These are phyloP conservation scores for Phylloporus rhodoxanthus DNA, from an alignment of 768 basidiomycete genomes.

Conservation along the genomic window DNA sequence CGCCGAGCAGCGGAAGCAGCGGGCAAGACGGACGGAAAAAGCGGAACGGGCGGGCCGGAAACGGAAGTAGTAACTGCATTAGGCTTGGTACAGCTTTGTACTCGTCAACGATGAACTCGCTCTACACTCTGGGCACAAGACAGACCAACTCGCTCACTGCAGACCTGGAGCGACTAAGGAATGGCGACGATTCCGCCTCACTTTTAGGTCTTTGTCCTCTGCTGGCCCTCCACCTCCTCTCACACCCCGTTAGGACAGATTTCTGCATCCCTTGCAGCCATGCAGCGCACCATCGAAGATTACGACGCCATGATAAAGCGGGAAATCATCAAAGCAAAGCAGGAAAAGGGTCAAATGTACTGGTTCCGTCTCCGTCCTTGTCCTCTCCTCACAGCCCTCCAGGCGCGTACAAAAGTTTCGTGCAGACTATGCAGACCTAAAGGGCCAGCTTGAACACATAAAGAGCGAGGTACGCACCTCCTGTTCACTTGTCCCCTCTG, in stretches of 20 bases:
- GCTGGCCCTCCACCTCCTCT: neutral
- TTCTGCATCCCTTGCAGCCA: conserved; percentile 91
- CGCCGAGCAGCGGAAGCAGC: conserved; percentile 57
- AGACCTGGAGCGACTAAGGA: conserved; percentile 77
- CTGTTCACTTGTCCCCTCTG: neutral
- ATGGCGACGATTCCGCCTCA: conserved; percentile 75
- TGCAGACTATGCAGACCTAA: conserved; percentile 77
- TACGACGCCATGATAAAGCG: conserved; percentile 95
- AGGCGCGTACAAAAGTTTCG: conserved; percentile 94
- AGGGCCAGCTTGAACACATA: conserved; percentile 72
- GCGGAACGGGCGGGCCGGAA: conserved; percentile 68
- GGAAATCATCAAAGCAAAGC: conserved; percentile 93
- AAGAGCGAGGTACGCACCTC: conserved; percentile 46
- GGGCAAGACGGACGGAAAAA: conserved; percentile 60
- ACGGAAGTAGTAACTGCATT: conserved; percentile 30
- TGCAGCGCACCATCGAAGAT: conserved; percentile 93
- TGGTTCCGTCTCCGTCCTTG: conserved; percentile 20
- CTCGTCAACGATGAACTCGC: conserved; percentile 72
- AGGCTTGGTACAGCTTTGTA: neutral
- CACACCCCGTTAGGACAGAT: conserved; percentile 73
- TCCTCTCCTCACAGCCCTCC: conserved; percentile 6
- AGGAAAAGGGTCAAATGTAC: conserved; percentile 92
- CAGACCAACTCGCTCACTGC: conserved; percentile 85
- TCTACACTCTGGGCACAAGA: conserved; percentile 89
- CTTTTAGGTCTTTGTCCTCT: conserved; percentile 62